Percentiles rank a stretch among this genome's conserved stretches.
Evolutionary conservation across 495 filamentous ascomycete species (phyloP).

Genomic region (Aspergillus avenaceus): DNA sequence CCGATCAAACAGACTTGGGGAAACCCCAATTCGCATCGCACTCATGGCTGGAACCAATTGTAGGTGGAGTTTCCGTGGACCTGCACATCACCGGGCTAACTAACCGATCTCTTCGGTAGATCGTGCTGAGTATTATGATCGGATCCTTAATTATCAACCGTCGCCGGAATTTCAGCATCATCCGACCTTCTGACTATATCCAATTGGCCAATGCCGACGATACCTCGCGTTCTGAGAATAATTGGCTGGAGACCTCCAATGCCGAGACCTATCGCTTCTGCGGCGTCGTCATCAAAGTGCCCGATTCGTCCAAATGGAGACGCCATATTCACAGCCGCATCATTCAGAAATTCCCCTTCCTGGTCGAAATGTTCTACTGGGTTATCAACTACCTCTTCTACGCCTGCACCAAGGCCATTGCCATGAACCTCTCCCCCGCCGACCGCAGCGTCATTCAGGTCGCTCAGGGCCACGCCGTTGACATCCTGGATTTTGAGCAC

Average conservation of each 20-base stretch:
- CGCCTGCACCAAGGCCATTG: conserved; percentile 54
- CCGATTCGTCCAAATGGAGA: conserved; percentile 55
- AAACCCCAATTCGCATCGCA: conserved; percentile 31
- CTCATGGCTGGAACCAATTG: conserved; percentile 57
- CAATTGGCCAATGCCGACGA: conserved; percentile 31
- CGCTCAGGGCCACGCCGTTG: conserved; percentile 59
- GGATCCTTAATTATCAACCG: conserved; percentile 54
- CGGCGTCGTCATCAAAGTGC: conserved; percentile 45
- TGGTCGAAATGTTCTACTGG: conserved; percentile 70
- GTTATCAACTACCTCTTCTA: conserved; percentile 65
- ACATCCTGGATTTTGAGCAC: conserved; percentile 60
- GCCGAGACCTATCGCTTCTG: conserved; percentile 35
- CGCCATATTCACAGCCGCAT: conserved; percentile 53
- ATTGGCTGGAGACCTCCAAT: conserved; percentile 37
- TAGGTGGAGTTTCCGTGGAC: conserved; percentile 23
- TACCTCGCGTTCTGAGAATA: conserved; percentile 36
- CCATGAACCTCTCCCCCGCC: conserved; percentile 35
- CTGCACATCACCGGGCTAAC: background rate
- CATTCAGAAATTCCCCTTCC: conserved; percentile 46
- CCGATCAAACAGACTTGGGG: conserved; percentile 17
- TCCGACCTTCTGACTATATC: conserved; percentile 21
- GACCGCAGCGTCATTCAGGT: conserved; percentile 59
- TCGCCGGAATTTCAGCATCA: conserved; percentile 43
- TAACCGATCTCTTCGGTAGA: conserved; percentile 28
- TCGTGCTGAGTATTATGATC: conserved; percentile 56